Evolutionary conservation across 106 monocot species (phyloP).

Genomic region (Amphibolis antarctica): DNA sequence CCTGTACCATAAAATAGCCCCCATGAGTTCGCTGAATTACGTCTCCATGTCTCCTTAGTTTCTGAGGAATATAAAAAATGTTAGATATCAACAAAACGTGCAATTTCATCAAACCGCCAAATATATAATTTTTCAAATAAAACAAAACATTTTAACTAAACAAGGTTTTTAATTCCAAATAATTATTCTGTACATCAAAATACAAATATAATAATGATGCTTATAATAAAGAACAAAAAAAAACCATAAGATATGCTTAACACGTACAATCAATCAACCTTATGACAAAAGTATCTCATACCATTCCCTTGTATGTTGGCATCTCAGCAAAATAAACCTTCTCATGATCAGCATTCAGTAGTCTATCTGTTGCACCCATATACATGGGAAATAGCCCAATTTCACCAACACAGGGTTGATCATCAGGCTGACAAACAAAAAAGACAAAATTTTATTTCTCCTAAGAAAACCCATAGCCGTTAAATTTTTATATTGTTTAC

Average conservation of each 20-base stretch:
- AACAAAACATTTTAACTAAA: too few relatives aligned
- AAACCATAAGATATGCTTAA: too few relatives aligned
- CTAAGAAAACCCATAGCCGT: not conserved
- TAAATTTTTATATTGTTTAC: too few relatives aligned
- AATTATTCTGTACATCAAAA: too few relatives aligned
- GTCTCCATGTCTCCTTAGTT: slow-evolving; percentile 86
- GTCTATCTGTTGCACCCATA: slow-evolving; percentile 57
- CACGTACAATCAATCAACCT: too few relatives aligned
- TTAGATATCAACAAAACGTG: too few relatives aligned
- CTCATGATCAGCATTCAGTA: slow-evolving; percentile 78
- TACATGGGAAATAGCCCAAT: slow-evolving; percentile 65
- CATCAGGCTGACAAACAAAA: slow-evolving; percentile 45
- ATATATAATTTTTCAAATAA: too few relatives aligned
- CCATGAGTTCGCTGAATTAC: slow-evolving; percentile 69
- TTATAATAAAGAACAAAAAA: too few relatives aligned
- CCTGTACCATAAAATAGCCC: slow-evolving; percentile 73
- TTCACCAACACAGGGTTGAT: slow-evolving; percentile 89
- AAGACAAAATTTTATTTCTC: not conserved
- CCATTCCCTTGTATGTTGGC: slow-evolving; percentile 75
- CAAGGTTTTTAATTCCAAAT: too few relatives aligned
- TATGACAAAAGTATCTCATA: slow-evolving; percentile 10
- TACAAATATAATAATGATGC: too few relatives aligned
- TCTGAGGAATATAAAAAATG: slow-evolving; percentile 13
- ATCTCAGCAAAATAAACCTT: slow-evolving; percentile 88
- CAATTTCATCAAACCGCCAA: too few relatives aligned